Conservation (phyloP, 1,284 basidiomycete genomes). For the Volvariella volvacea region DNA sequence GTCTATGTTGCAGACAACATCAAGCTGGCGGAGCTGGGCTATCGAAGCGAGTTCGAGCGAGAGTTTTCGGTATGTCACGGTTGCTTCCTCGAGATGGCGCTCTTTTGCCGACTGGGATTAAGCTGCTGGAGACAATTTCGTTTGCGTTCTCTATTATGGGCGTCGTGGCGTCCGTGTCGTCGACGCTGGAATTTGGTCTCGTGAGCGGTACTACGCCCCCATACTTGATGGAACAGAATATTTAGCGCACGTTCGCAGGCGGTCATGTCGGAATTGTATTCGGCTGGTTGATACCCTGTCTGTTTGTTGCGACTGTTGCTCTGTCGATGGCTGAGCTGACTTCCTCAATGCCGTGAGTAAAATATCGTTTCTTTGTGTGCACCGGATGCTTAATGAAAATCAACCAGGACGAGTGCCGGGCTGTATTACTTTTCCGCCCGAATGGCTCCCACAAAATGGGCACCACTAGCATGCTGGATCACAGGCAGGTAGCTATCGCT, state of each 20-base stretch:
- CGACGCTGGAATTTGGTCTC: slow-evolving; percentile 59
- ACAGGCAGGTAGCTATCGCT: too few relatives aligned
- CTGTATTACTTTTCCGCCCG: slow-evolving; percentile 68
- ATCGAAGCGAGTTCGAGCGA: slow-evolving; percentile 69
- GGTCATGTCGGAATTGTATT: slow-evolving; percentile 69
- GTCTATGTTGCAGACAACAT: background rate
- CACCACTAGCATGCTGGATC: slow-evolving; percentile 60
- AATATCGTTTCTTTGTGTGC: background rate
- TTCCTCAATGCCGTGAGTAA: slow-evolving; percentile 63
- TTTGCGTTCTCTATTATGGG: slow-evolving; percentile 77
- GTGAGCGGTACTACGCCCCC: slow-evolving; percentile 39
- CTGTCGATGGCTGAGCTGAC: slow-evolving; percentile 63
- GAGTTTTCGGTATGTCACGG: slow-evolving; percentile 50
- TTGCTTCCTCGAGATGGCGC: background rate
- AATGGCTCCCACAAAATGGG: slow-evolving; percentile 47
- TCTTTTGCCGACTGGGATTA: slow-evolving; percentile 2
- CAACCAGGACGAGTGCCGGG: slow-evolving; percentile 51
- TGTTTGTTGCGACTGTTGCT: slow-evolving; percentile 59
- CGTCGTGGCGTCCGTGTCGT: slow-evolving; percentile 61
- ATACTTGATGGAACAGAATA: background rate
- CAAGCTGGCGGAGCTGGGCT: slow-evolving; percentile 55
- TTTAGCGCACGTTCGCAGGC: slow-evolving; percentile 23
- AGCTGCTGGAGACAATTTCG: slow-evolving; percentile 59
- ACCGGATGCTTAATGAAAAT: too few relatives aligned
- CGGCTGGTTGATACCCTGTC: slow-evolving; percentile 66